Percentiles rank a stretch among this genome's conserved stretches.
Conservation (phyloP, 78 protist genomes). For the Dictyostelium intermedium region DNA sequence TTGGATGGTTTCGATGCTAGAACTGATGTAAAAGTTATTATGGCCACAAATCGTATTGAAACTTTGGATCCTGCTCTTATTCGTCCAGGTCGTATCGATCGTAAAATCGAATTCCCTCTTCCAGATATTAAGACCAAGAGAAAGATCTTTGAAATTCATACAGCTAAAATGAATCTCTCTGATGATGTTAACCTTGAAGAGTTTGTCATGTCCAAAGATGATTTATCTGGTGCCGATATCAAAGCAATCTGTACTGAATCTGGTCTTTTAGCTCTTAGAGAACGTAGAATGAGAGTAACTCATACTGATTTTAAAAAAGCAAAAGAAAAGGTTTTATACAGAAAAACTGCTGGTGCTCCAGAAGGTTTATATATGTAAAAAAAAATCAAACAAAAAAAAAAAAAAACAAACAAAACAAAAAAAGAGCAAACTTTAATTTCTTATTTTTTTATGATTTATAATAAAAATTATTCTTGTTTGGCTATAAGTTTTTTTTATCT, state of each 20-base stretch:
- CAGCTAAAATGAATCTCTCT: slow-evolving; percentile 95
- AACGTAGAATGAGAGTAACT: slow-evolving; percentile 98
- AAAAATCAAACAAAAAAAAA: neutral
- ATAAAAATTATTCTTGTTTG: too few relatives aligned
- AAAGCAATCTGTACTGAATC: slow-evolving; percentile 99
- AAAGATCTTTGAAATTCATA: slow-evolving; percentile 95
- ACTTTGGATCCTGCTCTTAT: slow-evolving; percentile 99
- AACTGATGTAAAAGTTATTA: slow-evolving; percentile 98
- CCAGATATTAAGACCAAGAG: slow-evolving; percentile 97
- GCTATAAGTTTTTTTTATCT: too few relatives aligned
- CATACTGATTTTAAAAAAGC: slow-evolving; percentile 97
- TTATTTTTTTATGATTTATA: too few relatives aligned
- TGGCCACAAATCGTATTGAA: slow-evolving; percentile 99
- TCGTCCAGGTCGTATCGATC: slow-evolving; percentile 99
- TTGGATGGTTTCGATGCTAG: slow-evolving; percentile 99
- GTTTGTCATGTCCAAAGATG: slow-evolving; percentile 98
- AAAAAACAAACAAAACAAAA: neutral
- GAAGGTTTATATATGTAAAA: slow-evolving; percentile 75
- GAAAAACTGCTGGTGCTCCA: slow-evolving; percentile 89
- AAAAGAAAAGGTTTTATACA: slow-evolving; percentile 98
- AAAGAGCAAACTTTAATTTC: too few relatives aligned
- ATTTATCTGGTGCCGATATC: slow-evolving; percentile 99
- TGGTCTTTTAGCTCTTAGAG: slow-evolving; percentile 99
- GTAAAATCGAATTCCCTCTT: slow-evolving; percentile 99
- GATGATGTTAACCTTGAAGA: slow-evolving; percentile 98